Base-by-base conservation (phyloP, 1,139 yeast species). In the Lodderomyces orthopsilosis region DNA sequence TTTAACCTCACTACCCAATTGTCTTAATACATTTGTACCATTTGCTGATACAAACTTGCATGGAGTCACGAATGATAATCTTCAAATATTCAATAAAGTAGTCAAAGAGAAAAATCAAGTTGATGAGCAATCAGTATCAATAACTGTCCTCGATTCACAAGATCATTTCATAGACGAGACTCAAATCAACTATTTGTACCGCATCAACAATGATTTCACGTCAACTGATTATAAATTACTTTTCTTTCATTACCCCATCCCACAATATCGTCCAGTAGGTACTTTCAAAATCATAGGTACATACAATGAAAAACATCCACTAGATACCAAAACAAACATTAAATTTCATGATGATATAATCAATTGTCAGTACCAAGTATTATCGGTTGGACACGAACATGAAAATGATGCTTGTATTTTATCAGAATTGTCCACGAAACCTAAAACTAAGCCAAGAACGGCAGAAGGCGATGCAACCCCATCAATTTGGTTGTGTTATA, bases 311-410 rank as follows among this genome's bases (percentile, higher is more conserved):
- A 75, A 74, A 49, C 73, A 66, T 40, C 61, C 61, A 4, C 57
- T 77, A 23, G 52, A 57, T 27, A 53, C 68, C n/a, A 55, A 57
- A 17, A 65, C 76, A 2, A 68, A 66, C 49, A 50, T 55, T 12
- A 62, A 66, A 37, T 59, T 66, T 40, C 59, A 63, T 40, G 65
- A 65, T 38, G 77, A 72, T 51, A 63, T 72, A 26, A 53, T 64
- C 28, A 59, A 59, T 42, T 61, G 69, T 43, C 69, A 70, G 6
- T 71, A 71, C 51, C 58, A 68, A 37, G 80, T 67, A 0, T 66
- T 77, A 12, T 66, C 76, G 13, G 81, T 77, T 21, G 81, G 82
- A 6, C 77, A 75, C 48, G 83, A 78, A 50, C 81, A 77, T 53
- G 76, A 70, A 36, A 78, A 77, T 54, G 82, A 77, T 49, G 79